These are phyloP conservation scores for Neobulgaria alba DNA, from an alignment of 2,329 filamentous ascomycete species.

Conservation along the genomic window DNA sequence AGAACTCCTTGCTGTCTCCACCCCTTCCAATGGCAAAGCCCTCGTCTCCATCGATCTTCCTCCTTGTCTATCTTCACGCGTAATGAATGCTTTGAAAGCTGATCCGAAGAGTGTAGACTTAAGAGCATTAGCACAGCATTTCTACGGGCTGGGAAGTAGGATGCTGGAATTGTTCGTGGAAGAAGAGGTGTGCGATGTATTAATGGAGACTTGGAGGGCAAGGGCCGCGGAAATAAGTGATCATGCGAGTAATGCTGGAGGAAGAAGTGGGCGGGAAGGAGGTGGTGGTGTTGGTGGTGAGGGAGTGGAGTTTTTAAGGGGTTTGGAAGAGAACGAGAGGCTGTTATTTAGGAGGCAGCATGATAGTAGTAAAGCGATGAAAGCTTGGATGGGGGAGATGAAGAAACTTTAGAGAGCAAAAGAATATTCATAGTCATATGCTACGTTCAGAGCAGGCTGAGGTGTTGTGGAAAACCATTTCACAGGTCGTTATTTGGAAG, in stretches of 20 bases:
- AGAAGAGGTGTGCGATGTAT: slow-evolving; percentile 65
- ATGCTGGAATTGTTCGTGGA: slow-evolving; percentile 91
- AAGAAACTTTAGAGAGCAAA: slow-evolving; percentile 76
- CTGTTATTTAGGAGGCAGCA: slow-evolving; percentile 65
- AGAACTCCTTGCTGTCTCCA: slow-evolving; percentile 76
- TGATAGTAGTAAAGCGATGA: slow-evolving; percentile 61
- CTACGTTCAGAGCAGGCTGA: too few relatives aligned
- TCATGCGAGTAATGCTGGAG: slow-evolving; percentile 77
- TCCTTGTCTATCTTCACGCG: slow-evolving; percentile 63
- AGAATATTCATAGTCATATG: too few relatives aligned
- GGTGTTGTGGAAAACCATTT: too few relatives aligned
- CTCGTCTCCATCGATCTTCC: slow-evolving; percentile 79
- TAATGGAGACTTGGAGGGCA: slow-evolving; percentile 71
- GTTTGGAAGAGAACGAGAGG: slow-evolving; percentile 85
- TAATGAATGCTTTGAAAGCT: slow-evolving; percentile 83
- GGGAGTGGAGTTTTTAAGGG: slow-evolving; percentile 74
- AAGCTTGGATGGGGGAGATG: slow-evolving; percentile 53
- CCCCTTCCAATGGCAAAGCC: slow-evolving; percentile 34
- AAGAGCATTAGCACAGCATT: slow-evolving; percentile 74
- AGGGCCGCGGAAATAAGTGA: slow-evolving; percentile 77
- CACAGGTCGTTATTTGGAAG: too few relatives aligned
- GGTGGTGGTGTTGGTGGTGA: slow-evolving; percentile 63
- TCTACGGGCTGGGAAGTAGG: slow-evolving; percentile 76
- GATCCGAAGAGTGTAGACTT: slow-evolving; percentile 81
- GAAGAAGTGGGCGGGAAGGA: slow-evolving; percentile 58